Evolutionary conservation across 495 filamentous ascomycete species (phyloP), one percentile per base, ranked within the genome.

Genomic region (Niebla homalea): DNA sequence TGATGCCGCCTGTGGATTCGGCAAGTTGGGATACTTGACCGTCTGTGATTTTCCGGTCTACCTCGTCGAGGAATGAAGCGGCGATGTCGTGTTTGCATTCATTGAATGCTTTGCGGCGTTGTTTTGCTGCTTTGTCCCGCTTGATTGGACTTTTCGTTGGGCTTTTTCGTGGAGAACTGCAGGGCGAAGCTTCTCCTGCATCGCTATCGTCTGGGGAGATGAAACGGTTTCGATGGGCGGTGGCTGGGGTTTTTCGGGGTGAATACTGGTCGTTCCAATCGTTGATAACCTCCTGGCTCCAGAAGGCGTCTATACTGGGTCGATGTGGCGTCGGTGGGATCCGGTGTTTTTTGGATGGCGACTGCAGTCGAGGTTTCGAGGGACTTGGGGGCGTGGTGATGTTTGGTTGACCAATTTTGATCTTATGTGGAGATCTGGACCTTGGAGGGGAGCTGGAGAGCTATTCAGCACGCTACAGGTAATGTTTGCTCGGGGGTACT

Each of bases 251-350:
- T 53, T 87, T 87, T 26, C 69, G 67, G 0, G 84, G 80, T 6
- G 85, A 85, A 63, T 89, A 79, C 50, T 83, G 64, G 53, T 93
- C 87, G 55, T 87, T 82, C 88, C 87, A 94, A 49, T 78, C 76
- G 64, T 89, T 85, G 53, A 85, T 78, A 12, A 76, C 65, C 23
- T 81, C 82, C 51, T 81, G 76, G 48, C 72, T 75, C 89, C 89
- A 95, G 64, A 94, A 94, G 12, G 76, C 75, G 57, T 92, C 87
- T 22, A 79, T 73, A 46, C 73, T 83, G 39, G 81, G 80, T 40
- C 80, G 76, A 59, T 85, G 75, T 0, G 76, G 74, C 3, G 73
- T 72, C 2, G 70, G 66, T 29, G 77, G 77, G 26, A 81, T 73
- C 1, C 62, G 55, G 19, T 44, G 42, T n/a, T 62, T 56, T 54